A percentile compares a stretch with the other conserved stretches of the same genome.
Conservation (phyloP, 148 eudicot species). For the Arbutus unedo region DNA sequence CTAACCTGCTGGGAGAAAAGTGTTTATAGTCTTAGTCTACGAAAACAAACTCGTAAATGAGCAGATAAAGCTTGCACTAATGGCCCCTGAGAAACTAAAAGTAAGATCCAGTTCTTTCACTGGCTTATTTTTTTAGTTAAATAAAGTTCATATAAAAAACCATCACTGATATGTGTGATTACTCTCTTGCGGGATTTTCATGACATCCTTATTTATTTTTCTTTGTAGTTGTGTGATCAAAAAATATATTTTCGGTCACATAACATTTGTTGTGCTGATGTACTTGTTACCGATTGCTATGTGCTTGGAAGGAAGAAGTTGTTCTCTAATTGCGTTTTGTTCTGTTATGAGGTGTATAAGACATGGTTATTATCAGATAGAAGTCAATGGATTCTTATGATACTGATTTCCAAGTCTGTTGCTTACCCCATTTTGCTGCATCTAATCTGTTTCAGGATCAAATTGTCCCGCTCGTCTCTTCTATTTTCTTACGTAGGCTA, state of each 20-base stretch:
- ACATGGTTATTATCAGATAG: not conserved
- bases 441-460: constrained; percentile 59
- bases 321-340: not conserved
- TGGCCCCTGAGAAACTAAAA: not conserved
- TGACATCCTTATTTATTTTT: not conserved
- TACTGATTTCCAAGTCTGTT: not conserved
- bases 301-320: not conserved
- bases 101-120: not conserved
- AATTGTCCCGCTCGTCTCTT: constrained; percentile 61
- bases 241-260: not conserved
- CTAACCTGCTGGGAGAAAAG: constrained; percentile 9
- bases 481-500: constrained; percentile 73
- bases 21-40: not conserved
- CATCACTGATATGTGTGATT: not conserved
- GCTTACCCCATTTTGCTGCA: not conserved
- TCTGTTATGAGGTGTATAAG: not conserved
- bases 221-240: not conserved
- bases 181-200: not conserved
- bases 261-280: not conserved
- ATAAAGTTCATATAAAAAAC: not conserved
- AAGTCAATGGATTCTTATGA: not conserved
- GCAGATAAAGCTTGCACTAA: not conserved
- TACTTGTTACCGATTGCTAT: not conserved
- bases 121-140: not conserved
- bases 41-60: not conserved